A percentile compares a stretch with the other conserved stretches of the same genome.
phyloP scores from a whole-genome alignment of 371 early-diverging fungal species.

The Mucor racemosus region DNA sequence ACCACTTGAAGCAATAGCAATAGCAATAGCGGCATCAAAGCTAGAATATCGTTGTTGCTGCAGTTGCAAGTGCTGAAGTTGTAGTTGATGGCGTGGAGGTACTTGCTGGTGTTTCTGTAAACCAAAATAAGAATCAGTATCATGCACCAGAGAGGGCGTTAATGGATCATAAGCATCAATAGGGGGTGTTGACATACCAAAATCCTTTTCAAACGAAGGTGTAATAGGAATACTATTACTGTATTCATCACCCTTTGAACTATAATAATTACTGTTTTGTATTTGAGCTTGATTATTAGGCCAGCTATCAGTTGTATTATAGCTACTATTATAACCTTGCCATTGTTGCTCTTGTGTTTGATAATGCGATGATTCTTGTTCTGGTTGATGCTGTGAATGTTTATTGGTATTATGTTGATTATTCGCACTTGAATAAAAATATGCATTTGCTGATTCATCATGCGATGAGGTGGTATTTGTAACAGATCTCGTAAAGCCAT shows the following conservation, averaged over 20 bases:
- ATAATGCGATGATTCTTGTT: not conserved
- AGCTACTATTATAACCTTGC: not conserved
- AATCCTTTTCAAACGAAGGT: not conserved
- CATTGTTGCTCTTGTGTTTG: constrained; percentile 5
- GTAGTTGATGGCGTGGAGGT: not conserved
- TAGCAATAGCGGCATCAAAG: constrained; percentile 3
- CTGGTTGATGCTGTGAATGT: not conserved
- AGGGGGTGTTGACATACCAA: constrained; percentile 2
- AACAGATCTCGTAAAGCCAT: not conserved
- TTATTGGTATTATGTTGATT: not conserved
- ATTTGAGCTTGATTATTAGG: not conserved
- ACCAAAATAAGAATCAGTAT: constrained; percentile 9
- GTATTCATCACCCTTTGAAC: not conserved
- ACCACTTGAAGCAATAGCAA: not conserved
- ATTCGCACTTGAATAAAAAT: not conserved
- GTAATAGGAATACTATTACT: not conserved
- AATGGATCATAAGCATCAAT: not conserved
- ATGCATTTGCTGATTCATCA: not conserved
- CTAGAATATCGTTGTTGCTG: not conserved
- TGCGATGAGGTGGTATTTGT: not conserved
- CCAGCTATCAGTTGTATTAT: not conserved
- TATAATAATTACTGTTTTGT: not conserved
- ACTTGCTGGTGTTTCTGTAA: not conserved
- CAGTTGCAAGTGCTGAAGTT: not conserved
- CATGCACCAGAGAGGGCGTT: not conserved